Conservation (phyloP, 148 eudicot species). For the Diospyros lotus region DNA sequence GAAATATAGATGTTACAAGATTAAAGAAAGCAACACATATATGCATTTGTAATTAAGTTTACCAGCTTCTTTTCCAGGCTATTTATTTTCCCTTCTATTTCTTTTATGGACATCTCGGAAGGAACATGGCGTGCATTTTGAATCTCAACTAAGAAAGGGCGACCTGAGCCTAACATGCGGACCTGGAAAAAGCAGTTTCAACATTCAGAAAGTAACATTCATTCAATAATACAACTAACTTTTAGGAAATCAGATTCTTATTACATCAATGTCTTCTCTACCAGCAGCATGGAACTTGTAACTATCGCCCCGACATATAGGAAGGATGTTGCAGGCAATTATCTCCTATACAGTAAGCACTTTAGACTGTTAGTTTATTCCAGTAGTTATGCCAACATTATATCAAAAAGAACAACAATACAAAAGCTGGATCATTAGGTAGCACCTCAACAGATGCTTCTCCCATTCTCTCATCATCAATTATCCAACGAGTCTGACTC, state of each 20-base stretch:
- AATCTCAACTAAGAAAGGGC: slow-evolving; percentile 89
- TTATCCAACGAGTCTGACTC: slow-evolving; percentile 94
- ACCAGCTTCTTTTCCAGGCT: slow-evolving; percentile 59
- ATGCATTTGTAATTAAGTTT: slow-evolving; percentile 16
- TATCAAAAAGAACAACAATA: neutral
- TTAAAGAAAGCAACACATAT: neutral
- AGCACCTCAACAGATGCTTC: slow-evolving; percentile 96
- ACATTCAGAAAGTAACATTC: slow-evolving; percentile 12
- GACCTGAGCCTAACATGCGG: slow-evolving; percentile 95
- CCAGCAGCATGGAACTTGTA: slow-evolving; percentile 99
- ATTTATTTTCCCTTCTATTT: slow-evolving; percentile 71
- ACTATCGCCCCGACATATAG: slow-evolving; percentile 66
- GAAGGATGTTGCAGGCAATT: slow-evolving; percentile 63
- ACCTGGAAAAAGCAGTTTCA: slow-evolving; percentile 46
- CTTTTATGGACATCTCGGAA: slow-evolving; percentile 54
- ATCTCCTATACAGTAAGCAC: slow-evolving; percentile 59
- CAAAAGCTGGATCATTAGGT: slow-evolving; percentile 3
- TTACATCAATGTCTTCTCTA: slow-evolving; percentile 99
- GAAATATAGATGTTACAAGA: neutral
- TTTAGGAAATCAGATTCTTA: slow-evolving; percentile 19
- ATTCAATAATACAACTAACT: slow-evolving; percentile 3
- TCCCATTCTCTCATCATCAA: slow-evolving; percentile 96
- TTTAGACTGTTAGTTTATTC: slow-evolving; percentile 11
- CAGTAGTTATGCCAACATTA: neutral
- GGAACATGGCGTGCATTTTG: slow-evolving; percentile 79